Percentiles rank a stretch among this genome's conserved stretches.
Evolutionary conservation across 1,284 basidiomycete genomes (phyloP).

Genomic region (Heterobasidion annosum): DNA sequence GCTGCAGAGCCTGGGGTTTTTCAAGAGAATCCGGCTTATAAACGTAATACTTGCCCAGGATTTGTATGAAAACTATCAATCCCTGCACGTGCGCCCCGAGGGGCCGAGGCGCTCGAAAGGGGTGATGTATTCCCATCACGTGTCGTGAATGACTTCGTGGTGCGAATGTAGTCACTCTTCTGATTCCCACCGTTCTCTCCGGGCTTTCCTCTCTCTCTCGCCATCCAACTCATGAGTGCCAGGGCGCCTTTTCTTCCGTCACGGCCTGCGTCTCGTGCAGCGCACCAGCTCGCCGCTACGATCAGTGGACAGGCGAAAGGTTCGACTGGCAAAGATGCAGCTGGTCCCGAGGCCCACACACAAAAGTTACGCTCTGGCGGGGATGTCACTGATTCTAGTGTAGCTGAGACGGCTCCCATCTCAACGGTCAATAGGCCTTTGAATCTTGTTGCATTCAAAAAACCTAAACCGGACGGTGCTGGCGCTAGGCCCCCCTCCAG

Average conservation of each 20-base stretch:
- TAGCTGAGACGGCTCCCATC: background rate
- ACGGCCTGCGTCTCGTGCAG: background rate
- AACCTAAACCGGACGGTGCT: background rate
- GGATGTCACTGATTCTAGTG: background rate
- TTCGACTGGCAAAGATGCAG: background rate
- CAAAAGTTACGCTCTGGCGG: background rate
- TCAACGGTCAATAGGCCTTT: background rate
- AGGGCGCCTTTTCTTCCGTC: background rate
- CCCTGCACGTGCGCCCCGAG: too few species aligned
- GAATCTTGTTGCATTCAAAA: background rate
- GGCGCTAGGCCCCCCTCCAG: background rate
- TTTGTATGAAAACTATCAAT: too few species aligned
- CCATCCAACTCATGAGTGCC: background rate
- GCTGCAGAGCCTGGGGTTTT: too few species aligned
- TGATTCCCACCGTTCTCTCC: too few species aligned
- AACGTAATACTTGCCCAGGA: too few species aligned
- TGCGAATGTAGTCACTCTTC: too few species aligned
- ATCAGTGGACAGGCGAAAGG: background rate
- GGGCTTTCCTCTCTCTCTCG: too few species aligned
- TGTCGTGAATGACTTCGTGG: too few species aligned
- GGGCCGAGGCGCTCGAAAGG: too few species aligned
- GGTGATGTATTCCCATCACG: too few species aligned
- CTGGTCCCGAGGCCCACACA: background rate
- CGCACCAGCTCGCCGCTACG: background rate
- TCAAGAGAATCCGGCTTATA: too few species aligned